Conservation (phyloP, 2,329 filamentous ascomycete genomes). For the Colletotrichum agaves region DNA sequence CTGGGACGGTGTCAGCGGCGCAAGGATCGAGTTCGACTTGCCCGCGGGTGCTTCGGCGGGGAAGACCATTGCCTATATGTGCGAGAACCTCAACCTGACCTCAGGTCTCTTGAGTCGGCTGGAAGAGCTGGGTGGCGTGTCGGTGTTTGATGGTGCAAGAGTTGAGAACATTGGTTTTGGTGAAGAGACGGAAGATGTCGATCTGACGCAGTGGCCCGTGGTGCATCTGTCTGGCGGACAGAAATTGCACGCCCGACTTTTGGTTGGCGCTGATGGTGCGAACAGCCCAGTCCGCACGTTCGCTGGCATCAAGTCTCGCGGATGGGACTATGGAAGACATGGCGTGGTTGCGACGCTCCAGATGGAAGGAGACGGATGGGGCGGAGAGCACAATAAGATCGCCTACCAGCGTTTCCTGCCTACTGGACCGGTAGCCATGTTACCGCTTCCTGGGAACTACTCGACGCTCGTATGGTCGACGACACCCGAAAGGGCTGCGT, state of each 20-base stretch:
- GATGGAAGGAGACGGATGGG: constrained; percentile 70
- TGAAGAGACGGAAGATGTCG: constrained; percentile 71
- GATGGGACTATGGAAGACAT: constrained; percentile 94
- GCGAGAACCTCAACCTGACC: constrained; percentile 91
- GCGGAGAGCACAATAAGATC: constrained; percentile 69
- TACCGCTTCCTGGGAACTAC: constrained; percentile 85
- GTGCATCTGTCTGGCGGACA: constrained; percentile 76
- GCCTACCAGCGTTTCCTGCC: constrained; percentile 97
- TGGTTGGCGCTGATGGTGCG: constrained; percentile 93
- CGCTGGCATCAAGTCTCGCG: constrained; percentile 83
- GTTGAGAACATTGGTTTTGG: constrained; percentile 86
- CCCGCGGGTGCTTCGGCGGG: constrained; percentile 57
- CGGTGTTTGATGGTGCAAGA: constrained; percentile 79
- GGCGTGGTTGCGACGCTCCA: constrained; percentile 91
- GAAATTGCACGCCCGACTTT: constrained; percentile 80
- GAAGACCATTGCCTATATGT: constrained; percentile 91
- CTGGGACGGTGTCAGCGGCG: constrained; percentile 93
- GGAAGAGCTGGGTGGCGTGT: constrained; percentile 73
- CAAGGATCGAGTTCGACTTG: constrained; percentile 91
- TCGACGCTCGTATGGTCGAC: constrained; percentile 96
- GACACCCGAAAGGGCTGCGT: constrained; percentile 79
- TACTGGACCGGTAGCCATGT: constrained; percentile 88
- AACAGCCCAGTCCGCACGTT: constrained; percentile 94
- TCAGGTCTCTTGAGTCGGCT: constrained; percentile 79
- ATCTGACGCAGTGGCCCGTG: constrained; percentile 89